Base-by-base conservation (phyloP, 129 eudicot genomes). In the Flaveria bidentis region DNA sequence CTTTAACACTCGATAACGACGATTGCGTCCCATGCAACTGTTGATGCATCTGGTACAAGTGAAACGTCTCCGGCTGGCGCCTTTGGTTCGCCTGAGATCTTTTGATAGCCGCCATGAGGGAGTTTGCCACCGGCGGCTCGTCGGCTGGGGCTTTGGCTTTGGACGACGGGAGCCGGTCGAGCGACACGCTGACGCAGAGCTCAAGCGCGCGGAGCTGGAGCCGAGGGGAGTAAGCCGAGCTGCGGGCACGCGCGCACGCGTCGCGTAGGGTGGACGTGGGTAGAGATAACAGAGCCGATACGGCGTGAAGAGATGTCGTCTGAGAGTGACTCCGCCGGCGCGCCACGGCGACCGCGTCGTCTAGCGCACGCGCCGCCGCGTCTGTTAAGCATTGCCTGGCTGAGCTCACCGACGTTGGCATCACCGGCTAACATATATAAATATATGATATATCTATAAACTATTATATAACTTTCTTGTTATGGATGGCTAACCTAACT, bases 361-460 rank as follows among this genome's bases (percentile, higher is more conserved):
- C 87, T 4, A 89, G 51, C 1, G 85, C 91, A 23, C 87, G 83
- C 56, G 85, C 91, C 18, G 94, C 85, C 41, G 84, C 94, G 11
- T 84, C 83, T 0, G 91, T 86, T 58, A 89, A 76, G 60, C 94
- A 89, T 82, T 86, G 88, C 61, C 91, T 72, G 45, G 94, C 94
- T 73, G 87, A 61, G 77, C 85, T 71, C 64, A 86, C 94, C 86
- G 86, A 84, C 91, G 91, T 89, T 61, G 90, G 94, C 94, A 88
- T 88, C 79, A 74, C 87, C 89, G 85, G 92, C 7, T 25, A 78
- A 81, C 86, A 75, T 53, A 74, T n/a, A 86, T 58, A 23, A 1
- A 20, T 20, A 20, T 20, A 20, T 20, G 22, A 76, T 20, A 45
- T 18, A 20, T 28, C 4, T 49, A 12, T 30, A 36, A 4, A 18